phyloP scores from a whole-genome alignment of 2,329 filamentous ascomycete species.

The Cadophora malorum region DNA sequence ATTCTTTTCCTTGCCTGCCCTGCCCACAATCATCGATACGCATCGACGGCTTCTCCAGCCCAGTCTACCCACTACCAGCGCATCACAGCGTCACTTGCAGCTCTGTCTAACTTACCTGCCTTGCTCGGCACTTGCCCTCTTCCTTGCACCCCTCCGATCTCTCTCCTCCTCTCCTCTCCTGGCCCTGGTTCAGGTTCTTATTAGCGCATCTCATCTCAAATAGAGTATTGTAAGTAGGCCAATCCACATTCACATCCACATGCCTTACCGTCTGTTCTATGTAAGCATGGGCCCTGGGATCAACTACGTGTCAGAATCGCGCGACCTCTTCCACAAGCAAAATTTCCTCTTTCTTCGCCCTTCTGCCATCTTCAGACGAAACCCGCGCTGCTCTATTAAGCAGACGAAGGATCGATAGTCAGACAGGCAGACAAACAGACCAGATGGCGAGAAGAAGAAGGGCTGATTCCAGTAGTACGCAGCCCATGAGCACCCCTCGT shows the following conservation, averaged over 20 bases:
- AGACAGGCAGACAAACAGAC: slow-evolving; percentile 5
- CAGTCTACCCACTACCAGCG: background rate
- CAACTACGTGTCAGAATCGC: slow-evolving; percentile 25
- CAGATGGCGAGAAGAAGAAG: slow-evolving; percentile 46
- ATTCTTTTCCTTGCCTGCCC: background rate
- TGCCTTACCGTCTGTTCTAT: slow-evolving; percentile 20
- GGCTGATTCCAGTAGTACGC: slow-evolving; percentile 46
- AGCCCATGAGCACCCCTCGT: slow-evolving; percentile 52
- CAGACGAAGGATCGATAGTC: background rate
- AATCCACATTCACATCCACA: slow-evolving; percentile 18
- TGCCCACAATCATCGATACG: background rate
- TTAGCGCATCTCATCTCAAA: slow-evolving; percentile 16
- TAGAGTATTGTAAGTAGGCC: slow-evolving; percentile 23
- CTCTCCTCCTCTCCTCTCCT: background rate
- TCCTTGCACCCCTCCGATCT: slow-evolving; percentile 5
- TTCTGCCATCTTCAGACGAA: slow-evolving; percentile 16
- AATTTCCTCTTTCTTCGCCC: background rate
- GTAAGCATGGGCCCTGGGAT: slow-evolving; percentile 21
- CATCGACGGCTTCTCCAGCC: slow-evolving; percentile 1
- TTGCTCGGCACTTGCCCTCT: slow-evolving; percentile 2
- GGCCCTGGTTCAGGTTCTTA: background rate
- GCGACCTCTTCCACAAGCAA: slow-evolving; percentile 6
- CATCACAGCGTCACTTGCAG: background rate
- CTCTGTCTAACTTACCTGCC: background rate
- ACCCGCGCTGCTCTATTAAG: slow-evolving; percentile 5